Percentiles rank a stretch among this genome's conserved stretches.
These are phyloP conservation scores for Nidularia sp. DNA, from an alignment of 768 basidiomycete species.

Conservation along the genomic window DNA sequence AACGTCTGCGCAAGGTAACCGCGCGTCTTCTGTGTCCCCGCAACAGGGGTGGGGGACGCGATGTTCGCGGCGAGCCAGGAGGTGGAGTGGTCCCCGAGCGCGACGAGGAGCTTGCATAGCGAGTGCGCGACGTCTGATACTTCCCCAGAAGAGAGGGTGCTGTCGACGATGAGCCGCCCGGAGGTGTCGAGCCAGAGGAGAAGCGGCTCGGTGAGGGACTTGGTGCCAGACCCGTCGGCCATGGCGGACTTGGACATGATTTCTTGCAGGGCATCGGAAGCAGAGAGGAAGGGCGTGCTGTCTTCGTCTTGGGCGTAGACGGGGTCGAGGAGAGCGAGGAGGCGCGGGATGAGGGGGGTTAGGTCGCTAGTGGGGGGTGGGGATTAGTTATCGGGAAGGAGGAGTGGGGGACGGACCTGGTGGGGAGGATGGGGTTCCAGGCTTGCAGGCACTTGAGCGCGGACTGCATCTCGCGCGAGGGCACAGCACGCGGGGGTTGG, in stretches of 20 bases:
- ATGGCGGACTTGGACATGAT: constrained; percentile 73
- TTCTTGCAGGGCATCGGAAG: constrained; percentile 73
- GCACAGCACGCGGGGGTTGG: constrained; percentile 22
- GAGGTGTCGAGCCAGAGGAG: constrained; percentile 69
- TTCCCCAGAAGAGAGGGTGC: constrained; percentile 29
- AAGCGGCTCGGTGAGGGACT: constrained; percentile 79
- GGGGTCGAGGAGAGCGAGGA: constrained; percentile 63
- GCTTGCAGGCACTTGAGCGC: constrained; percentile 79
- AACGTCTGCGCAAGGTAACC: constrained; percentile 64
- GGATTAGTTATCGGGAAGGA: not conserved
- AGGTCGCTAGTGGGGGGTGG: constrained; percentile 47
- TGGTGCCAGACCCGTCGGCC: constrained; percentile 63
- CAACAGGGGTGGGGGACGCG: constrained; percentile 36
- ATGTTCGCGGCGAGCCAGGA: constrained; percentile 72
- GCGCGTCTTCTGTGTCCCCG: constrained; percentile 30
- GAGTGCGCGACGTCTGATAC: constrained; percentile 61
- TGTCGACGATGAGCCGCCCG: constrained; percentile 44
- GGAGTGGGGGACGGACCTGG: constrained; percentile 44
- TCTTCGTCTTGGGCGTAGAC: constrained; percentile 43
- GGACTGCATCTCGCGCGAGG: constrained; percentile 52
- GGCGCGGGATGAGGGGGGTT: constrained; percentile 57
- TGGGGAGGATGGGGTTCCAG: constrained; percentile 72
- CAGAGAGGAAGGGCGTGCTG: constrained; percentile 49
- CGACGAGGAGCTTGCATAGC: constrained; percentile 75
- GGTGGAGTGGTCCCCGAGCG: constrained; percentile 84